Percentiles rank a stretch among this genome's conserved stretches.
These are phyloP conservation scores for Apiotrichum mycotoxinovorans DNA, from an alignment of 1,284 basidiomycete genomes.

Conservation along the genomic window DNA sequence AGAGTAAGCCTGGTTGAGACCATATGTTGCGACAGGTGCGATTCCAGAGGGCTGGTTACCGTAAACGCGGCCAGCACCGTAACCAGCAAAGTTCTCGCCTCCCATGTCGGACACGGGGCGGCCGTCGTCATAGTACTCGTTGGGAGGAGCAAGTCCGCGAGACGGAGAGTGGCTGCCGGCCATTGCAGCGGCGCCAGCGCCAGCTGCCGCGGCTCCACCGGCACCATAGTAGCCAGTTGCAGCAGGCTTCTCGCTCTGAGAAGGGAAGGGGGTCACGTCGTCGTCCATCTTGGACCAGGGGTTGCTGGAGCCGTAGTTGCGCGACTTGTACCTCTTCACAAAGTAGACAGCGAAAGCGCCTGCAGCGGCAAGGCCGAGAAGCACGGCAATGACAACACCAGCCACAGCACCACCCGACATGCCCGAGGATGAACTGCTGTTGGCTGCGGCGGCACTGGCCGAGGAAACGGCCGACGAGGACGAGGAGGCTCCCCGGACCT, in stretches of 20 bases:
- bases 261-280: slow-evolving; percentile 41
- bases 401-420: slow-evolving; percentile 16
- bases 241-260: slow-evolving; percentile 2
- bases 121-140: slow-evolving; percentile 27
- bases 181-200: not conserved
- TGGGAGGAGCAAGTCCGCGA: slow-evolving; percentile 31
- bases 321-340: slow-evolving; percentile 18
- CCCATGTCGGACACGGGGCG: slow-evolving; percentile 28
- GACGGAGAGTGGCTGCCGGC: slow-evolving; percentile 11
- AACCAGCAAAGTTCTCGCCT: slow-evolving; percentile 32
- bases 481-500: not conserved
- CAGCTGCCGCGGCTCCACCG: not conserved
- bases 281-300: slow-evolving; percentile 40
- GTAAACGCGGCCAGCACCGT: slow-evolving; percentile 24
- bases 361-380: slow-evolving; percentile 9
- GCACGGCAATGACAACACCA: slow-evolving; percentile 19
- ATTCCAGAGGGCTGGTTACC: slow-evolving; percentile 16
- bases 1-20: not conserved
- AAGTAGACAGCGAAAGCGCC: slow-evolving; percentile 30
- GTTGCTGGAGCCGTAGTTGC: slow-evolving; percentile 10
- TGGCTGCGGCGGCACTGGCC: slow-evolving; percentile 4
- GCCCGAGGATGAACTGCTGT: slow-evolving; percentile 3
- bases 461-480: not conserved
- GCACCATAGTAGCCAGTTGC: slow-evolving; percentile 4
- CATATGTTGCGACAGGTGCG: slow-evolving; percentile 4